Evolutionary conservation across 106 monocot species (phyloP).

Genomic region (Platanthera zijinensis): DNA sequence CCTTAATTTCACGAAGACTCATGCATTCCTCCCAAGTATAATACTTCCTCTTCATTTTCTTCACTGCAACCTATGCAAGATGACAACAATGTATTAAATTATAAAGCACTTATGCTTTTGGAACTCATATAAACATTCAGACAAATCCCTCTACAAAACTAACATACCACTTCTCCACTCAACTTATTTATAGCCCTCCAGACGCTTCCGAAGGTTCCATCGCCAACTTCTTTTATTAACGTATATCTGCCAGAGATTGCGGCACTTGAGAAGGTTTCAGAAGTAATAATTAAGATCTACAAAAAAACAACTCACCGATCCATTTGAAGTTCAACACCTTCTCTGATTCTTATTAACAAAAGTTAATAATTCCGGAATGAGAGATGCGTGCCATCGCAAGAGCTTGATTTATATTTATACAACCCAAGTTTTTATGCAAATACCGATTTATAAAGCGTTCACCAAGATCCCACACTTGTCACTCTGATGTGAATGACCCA

Average conservation of each 20-base stretch:
- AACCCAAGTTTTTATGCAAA: background rate
- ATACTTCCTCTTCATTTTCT: constrained; percentile 98
- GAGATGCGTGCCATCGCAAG: background rate
- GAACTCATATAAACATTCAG: background rate
- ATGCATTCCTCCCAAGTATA: constrained; percentile 98
- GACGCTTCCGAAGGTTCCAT: constrained; percentile 77
- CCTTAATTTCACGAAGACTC: constrained; percentile 98
- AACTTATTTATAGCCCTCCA: constrained; percentile 68
- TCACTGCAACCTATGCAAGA: constrained; percentile 78
- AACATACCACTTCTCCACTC: constrained; percentile 60
- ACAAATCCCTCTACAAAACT: background rate
- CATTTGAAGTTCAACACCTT: constrained; percentile 16
- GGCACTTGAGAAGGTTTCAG: background rate
- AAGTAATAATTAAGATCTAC: background rate
- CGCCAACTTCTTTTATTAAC: constrained; percentile 78
- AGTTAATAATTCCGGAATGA: background rate
- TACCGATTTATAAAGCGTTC: constrained; percentile 7
- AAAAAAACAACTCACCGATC: constrained; percentile 30
- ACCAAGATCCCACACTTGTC: background rate
- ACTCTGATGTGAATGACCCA: background rate
- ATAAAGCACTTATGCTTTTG: background rate
- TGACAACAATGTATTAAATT: background rate
- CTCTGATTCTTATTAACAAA: background rate
- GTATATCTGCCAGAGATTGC: constrained; percentile 40
- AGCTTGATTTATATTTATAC: background rate